These are phyloP conservation scores for Setaria italica DNA, from an alignment of 202 grass and related monocot genomes.

Conservation along the genomic window DNA sequence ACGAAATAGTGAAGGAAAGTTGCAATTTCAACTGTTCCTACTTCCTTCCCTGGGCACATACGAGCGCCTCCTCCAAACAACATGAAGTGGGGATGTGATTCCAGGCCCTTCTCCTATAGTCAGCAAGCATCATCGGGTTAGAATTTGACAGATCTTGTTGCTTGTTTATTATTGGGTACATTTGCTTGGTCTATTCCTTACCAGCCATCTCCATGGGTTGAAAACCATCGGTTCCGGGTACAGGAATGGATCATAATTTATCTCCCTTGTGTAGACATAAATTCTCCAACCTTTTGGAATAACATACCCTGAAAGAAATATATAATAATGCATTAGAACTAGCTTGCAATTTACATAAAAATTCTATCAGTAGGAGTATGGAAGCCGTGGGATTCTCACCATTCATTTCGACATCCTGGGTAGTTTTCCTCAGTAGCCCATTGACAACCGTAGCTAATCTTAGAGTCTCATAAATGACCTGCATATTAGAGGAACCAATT, in stretches of 20 bases:
- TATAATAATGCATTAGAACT: constrained; percentile 32
- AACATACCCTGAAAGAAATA: constrained; percentile 70
- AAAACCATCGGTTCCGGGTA: constrained; percentile 84
- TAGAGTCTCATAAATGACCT: constrained; percentile 90
- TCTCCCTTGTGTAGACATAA: constrained; percentile 98
- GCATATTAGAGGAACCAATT: constrained; percentile 20
- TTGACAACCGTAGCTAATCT: constrained; percentile 95
- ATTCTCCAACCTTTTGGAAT: constrained; percentile 96
- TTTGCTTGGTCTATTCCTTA: constrained; percentile 44
- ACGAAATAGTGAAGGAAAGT: constrained; percentile 95
- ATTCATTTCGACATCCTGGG: constrained; percentile 85
- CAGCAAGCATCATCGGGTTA: constrained; percentile 28
- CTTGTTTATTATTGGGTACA: neutral
- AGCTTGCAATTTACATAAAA: neutral
- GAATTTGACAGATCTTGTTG: constrained; percentile 3
- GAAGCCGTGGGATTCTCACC: constrained; percentile 49
- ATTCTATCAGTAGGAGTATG: neutral
- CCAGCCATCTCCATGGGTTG: constrained; percentile 99
- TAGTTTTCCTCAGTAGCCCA: constrained; percentile 94
- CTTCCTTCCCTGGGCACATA: constrained; percentile 89
- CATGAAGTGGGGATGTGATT: constrained; percentile 93
- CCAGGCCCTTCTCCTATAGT: constrained; percentile 70
- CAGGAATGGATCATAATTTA: constrained; percentile 86
- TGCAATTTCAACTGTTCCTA: constrained; percentile 80
- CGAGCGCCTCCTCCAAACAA: constrained; percentile 87